Evolutionary conservation across 2,329 filamentous ascomycete species (phyloP), one percentile per base, ranked within the genome.

Genomic region (Exserohilum rostratum): DNA sequence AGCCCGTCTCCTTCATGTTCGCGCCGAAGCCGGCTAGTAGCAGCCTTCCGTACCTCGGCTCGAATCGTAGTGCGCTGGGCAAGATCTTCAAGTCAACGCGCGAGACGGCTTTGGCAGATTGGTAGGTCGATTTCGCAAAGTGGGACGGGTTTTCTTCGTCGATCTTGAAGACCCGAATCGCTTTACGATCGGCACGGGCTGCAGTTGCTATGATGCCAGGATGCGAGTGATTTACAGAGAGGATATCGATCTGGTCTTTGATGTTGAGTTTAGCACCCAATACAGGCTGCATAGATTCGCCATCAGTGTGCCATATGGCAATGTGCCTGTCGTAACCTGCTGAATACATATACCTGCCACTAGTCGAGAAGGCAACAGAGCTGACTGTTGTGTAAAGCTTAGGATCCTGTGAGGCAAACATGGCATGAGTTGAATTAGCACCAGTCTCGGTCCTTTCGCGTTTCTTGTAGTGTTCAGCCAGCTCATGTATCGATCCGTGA

Each of bases 331-430:
- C 85, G 51, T 82, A 84, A 3, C 84, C 83, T 1, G 82, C 79
- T 1, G 83, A 84, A 57, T 79, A 83, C 44, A 86, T 74, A 2
- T 68, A 67, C 6, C 76, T 65, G 2, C 77, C 78, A 50, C 77
- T 75, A 0, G 72, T 68, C 0, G 79, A 78, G 73, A 86, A 87
- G 4, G 78, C 78, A 7, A 85, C 78, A 6, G 79, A 77, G 7
- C 80, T 82, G 1, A 88, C 80, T 11, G 82, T 86, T 61, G 80
- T 81, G 61, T 83, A 87, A 0, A 87, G 69, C 13, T 79, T 76
- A 1, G 76, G 71, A 58, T 86, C 83, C 57, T 82, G 79, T 2
- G 79, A 78, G 5, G 76, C 70, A 57, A 76, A 74, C 74, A 81
- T 82, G 1, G 77, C 73, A 22, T 79, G 72, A 0, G 69, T 75